Evolutionary conservation across 805 yeast species (phyloP), one percentile per base, ranked within the genome.

Genomic region (Hemisphaericaspora nanyangensis): DNA sequence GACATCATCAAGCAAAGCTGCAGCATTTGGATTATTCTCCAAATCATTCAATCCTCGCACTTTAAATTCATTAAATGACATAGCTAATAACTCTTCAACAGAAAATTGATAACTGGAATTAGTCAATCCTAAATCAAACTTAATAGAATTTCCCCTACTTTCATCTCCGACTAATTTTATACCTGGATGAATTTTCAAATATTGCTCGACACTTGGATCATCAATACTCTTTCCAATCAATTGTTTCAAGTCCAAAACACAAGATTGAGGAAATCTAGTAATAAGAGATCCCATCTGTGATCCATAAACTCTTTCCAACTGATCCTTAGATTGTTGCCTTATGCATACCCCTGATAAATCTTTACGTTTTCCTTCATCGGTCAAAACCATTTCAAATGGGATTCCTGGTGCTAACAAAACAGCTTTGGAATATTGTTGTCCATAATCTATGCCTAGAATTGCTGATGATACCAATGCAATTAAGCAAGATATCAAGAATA

Each of bases 331-430:
- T 17, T 38, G 38, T 39, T 59, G 52, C 37, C 80, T 75, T 44
- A 90, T 69, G 1, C 85, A 81, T 10, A 93, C 50, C 1, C 95
- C 96, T 4, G 90, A 75, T 4, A 81, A 68, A 52, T 91, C 98
- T 58, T 93, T 93, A 42, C 99, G 74, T 61, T 89, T 87, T 3
- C 96, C 83, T 52, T 93, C 98, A 18, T 87, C 82, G 4, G 97
- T 87, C 45, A 93, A 67, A 11, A 93, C 82, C 29, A 93, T 75
- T 54, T 93, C 98, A 55, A 90, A 81, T 12, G 89, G 84, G 16
- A 88, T 80, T 10, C 89, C 87, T 0, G 97, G 97, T 0, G 96
- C 96, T 29, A 93, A 85, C 33, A 93, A 68, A 35, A 82, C 86
- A 2, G 95, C 88, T 58, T 93, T 93, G 17, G 89, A 77, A 67